These are phyloP conservation scores for Nicotiana knightiana DNA, from an alignment of 257 asterid genomes.

Conservation along the genomic window DNA sequence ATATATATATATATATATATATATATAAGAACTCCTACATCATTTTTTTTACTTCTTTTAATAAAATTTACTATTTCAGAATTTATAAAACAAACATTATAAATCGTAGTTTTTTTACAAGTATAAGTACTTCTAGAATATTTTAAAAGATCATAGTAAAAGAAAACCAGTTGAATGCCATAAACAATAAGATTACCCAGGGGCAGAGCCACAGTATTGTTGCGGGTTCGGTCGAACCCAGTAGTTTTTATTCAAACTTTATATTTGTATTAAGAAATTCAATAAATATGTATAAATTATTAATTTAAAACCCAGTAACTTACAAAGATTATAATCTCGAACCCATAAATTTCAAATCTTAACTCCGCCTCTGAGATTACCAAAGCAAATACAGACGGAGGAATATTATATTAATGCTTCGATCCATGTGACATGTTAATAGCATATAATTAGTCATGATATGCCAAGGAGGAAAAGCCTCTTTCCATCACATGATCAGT, in stretches of 20 bases:
- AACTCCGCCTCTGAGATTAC: not conserved
- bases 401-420: not conserved
- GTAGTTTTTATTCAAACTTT: too few species aligned
- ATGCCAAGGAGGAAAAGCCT: constrained; percentile 3
- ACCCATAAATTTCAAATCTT: too few species aligned
- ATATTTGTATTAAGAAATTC: too few species aligned
- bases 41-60: not conserved
- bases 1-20: not conserved
- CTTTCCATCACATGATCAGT: constrained; percentile 17
- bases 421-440: not conserved
- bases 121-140: not conserved
- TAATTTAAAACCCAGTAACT: too few species aligned
- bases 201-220: too few species aligned
- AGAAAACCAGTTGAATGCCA: not conserved
- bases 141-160: not conserved
- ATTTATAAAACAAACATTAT: not conserved
- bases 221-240: too few species aligned
- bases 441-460: not conserved
- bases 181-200: not conserved
- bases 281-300: too few species aligned
- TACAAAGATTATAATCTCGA: too few species aligned
- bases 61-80: not conserved
- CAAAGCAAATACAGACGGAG: not conserved
- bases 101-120: not conserved
- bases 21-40: not conserved